These are phyloP conservation scores for Gyrodon lividus DNA, from an alignment of 768 basidiomycete species.

Conservation along the genomic window DNA sequence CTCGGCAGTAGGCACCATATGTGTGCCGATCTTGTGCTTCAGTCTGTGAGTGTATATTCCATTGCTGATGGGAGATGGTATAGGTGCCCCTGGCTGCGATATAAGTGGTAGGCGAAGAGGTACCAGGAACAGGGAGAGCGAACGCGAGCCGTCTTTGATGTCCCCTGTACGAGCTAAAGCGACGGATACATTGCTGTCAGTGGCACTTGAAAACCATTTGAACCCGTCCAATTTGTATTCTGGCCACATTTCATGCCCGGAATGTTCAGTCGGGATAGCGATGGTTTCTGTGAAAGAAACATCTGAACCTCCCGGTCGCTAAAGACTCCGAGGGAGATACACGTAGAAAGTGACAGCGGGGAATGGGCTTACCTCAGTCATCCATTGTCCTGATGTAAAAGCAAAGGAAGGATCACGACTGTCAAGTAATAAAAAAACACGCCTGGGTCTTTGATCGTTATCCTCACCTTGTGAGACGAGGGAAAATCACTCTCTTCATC, in stretches of 20 bases:
- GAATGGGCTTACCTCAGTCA: slow-evolving; percentile 59
- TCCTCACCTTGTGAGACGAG: slow-evolving; percentile 59
- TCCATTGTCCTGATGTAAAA: slow-evolving; percentile 81
- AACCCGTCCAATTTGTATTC: slow-evolving; percentile 64
- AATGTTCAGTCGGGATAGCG: slow-evolving; percentile 40
- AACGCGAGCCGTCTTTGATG: slow-evolving; percentile 52
- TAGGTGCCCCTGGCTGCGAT: slow-evolving; percentile 38
- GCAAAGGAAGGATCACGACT: slow-evolving; percentile 63
- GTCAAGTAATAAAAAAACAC: background rate
- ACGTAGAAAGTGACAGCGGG: background rate
- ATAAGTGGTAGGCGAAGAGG: slow-evolving; percentile 57
- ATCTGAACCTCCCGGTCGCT: slow-evolving; percentile 76
- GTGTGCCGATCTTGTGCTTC: slow-evolving; percentile 79
- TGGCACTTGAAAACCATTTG: slow-evolving; percentile 86
- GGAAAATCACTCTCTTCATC: slow-evolving; percentile 57
- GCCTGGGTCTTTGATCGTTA: background rate
- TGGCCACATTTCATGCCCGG: slow-evolving; percentile 42
- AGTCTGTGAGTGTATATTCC: slow-evolving; percentile 68
- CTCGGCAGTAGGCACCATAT: slow-evolving; percentile 73
- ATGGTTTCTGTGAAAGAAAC: slow-evolving; percentile 71
- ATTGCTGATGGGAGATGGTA: slow-evolving; percentile 53
- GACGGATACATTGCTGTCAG: slow-evolving; percentile 70
- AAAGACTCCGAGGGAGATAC: background rate
- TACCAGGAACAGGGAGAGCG: slow-evolving; percentile 72
- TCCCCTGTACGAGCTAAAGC: slow-evolving; percentile 73